A percentile compares a stretch with the other conserved stretches of the same genome.
phyloP scores from a whole-genome alignment of 768 basidiomycete species.

The Lanmaoa pseudosensibilis region DNA sequence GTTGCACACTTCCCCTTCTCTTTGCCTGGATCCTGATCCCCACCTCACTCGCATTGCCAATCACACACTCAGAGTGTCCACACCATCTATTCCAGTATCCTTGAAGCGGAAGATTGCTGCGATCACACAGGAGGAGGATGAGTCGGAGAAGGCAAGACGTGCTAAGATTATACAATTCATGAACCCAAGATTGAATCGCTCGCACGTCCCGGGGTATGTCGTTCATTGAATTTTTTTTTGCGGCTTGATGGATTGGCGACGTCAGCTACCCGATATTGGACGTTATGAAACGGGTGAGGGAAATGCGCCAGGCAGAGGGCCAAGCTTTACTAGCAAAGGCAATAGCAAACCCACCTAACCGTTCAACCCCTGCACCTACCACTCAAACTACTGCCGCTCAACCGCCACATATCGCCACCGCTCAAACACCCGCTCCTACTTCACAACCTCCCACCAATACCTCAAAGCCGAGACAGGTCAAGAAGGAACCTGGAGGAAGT shows the following conservation, averaged over 20 bases:
- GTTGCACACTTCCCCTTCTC: slow-evolving; percentile 72
- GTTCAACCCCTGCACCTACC: slow-evolving; percentile 28
- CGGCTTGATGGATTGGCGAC: slow-evolving; percentile 2
- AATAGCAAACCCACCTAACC: slow-evolving; percentile 32
- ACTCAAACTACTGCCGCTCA: slow-evolving; percentile 37
- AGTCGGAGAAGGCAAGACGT: slow-evolving; percentile 69
- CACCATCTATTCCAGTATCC: slow-evolving; percentile 68
- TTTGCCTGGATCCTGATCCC: slow-evolving; percentile 80
- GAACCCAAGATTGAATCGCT: slow-evolving; percentile 56
- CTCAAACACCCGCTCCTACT: slow-evolving; percentile 26
- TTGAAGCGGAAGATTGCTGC: slow-evolving; percentile 75
- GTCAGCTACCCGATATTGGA: slow-evolving; percentile 62
- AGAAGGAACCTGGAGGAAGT: slow-evolving; percentile 32
- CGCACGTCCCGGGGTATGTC: slow-evolving; percentile 50
- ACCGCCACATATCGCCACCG: slow-evolving; percentile 34
- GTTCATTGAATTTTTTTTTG: background rate
- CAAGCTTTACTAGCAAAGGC: slow-evolving; percentile 25
- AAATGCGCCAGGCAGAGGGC: slow-evolving; percentile 28
- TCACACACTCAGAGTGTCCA: slow-evolving; percentile 67
- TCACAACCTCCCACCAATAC: slow-evolving; percentile 31
- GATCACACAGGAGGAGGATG: slow-evolving; percentile 73
- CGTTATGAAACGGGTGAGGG: slow-evolving; percentile 36
- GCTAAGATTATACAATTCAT: slow-evolving; percentile 78
- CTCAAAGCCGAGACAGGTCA: slow-evolving; percentile 26
- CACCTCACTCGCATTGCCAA: slow-evolving; percentile 77